Evolutionary conservation across 257 asterid genomes (phyloP), one percentile per base, ranked within the genome.

Genomic region (Cynanchum wilfordii): DNA sequence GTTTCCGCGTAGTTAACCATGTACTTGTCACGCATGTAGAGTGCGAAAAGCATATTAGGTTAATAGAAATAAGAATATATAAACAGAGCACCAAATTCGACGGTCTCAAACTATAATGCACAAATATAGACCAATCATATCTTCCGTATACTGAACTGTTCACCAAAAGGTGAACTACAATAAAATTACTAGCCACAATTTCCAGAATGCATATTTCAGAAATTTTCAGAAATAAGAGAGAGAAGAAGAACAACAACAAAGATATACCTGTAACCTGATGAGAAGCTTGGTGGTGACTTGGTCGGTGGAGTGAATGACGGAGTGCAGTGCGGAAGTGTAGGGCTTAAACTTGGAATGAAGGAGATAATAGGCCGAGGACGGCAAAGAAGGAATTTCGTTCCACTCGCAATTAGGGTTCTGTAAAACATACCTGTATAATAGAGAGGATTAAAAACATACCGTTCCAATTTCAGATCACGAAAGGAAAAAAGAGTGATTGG

Each of bases 221-320:
- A 10, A 15, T 63, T 30, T 30, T 17, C 40, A 16, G 12, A 38
- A 38, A 25, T 12, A 2, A 70, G 25, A 29, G 8, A 8, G 49
- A 16, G 20, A 62, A 64, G 11, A 49, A 49, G 5, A 13, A 49
- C 5, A 49, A 49, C 0, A 49, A 49, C 4, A 56, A 52, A 40
- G 59, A 30, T 10, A 54, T 62, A 93, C 97, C 97, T 93, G 86
- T 54, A 95, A 73, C 62, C 89, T 83, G 86, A 95, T 86, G 78
- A 95, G 92, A 73, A 95, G 96, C 87, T 95, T 95, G 27, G 99
- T 95, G 81, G 99, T 95, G 79, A 90, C 95, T 66, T 82, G 83
- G 74, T 95, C 99, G 0, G 80, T 66, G 15, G 99, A 95, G 70
- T 92, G 81, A 2, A 85, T 42, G 72, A 88, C 93, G 66, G 98